Base-by-base conservation (phyloP, 352 stramenopile species). In the Pythium rhizo-oryzae region DNA sequence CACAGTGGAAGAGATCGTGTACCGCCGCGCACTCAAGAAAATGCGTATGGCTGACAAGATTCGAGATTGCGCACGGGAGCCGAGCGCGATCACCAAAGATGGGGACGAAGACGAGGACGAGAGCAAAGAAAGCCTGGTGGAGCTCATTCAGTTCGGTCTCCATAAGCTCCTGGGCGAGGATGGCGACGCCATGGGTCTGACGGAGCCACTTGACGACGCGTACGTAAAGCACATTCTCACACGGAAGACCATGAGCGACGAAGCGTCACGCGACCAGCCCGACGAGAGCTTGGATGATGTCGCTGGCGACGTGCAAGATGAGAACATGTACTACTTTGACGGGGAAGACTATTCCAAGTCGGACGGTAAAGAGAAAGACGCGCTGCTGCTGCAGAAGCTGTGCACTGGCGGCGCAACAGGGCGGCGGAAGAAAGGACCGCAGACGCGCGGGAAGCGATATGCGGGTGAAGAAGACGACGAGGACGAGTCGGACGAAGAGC, bases 241-340 rank as follows among this genome's bases (percentile, higher is more conserved):
- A 2, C 51, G 71, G 18, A 69, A 71, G 43, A 83, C 49, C 35
- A 74, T 87, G 28, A 70, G 76, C n/a, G 39, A n/a, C 19, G 35
- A 21, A 25, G 46, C 11, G 16, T 21, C 35, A 1, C 50, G 53
- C 9, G 59, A 85, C 62, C 52, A 64, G n/a, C 23, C 28, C 8
- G 61, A 58, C 9, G 81, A 92, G 28, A 73, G 80, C 9, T 58
- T 92, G 23, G 75, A 82, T 6, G 77, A 84, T 28, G 79, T 78
- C 0, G 82, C 78, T 52, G 81, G 81, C 13, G 82, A 90, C 59
- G 81, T 91, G 30, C 72, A 65, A 8, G 85, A 91, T 51, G 85
- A 91, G 30, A 92, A 92, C 46, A 94, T 94, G 81, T 92, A 94
- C 70, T 92, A 91, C 57, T 94, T 91, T 69, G 84, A 94, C 56